Evolutionary conservation across 192 early-diverging fungal genomes (phyloP).

Genomic region (Diversispora eburnea): DNA sequence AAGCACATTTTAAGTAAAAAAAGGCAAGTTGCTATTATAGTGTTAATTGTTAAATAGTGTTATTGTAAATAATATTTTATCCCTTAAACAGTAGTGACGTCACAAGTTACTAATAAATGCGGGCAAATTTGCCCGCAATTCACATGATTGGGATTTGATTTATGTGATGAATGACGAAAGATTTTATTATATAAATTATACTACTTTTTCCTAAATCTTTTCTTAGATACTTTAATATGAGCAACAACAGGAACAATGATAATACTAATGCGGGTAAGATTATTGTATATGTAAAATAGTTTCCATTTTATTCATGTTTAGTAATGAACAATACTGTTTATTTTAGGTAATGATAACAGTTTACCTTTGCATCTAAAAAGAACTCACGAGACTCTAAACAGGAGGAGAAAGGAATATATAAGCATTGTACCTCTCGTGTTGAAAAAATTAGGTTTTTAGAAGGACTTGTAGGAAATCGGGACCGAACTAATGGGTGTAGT

Average conservation of each 20-base stretch:
- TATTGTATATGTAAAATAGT: conserved; percentile 4
- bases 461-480: conserved; percentile 13
- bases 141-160: too few relatives aligned
- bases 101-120: too few relatives aligned
- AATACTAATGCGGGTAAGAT: conserved; percentile 4
- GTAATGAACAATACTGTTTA: not conserved
- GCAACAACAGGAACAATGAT: not conserved
- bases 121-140: too few relatives aligned
- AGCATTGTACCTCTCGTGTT: not conserved
- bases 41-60: too few relatives aligned
- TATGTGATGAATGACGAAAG: too few relatives aligned
- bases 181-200: not conserved
- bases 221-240: conserved; percentile 2
- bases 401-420: conserved; percentile 3
- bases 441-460: not conserved
- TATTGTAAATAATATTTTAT: too few relatives aligned
- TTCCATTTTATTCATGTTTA: conserved; percentile 18
- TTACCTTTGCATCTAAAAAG: conserved; percentile 7
- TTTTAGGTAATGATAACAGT: not conserved
- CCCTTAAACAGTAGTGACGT: too few relatives aligned
- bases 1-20: too few relatives aligned
- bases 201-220: not conserved
- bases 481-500: conserved; percentile 2
- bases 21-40: too few relatives aligned
- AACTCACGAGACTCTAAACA: conserved; percentile 4